These are phyloP conservation scores for Biancaea sappan DNA, from an alignment of 306 rosid species.

Conservation along the genomic window DNA sequence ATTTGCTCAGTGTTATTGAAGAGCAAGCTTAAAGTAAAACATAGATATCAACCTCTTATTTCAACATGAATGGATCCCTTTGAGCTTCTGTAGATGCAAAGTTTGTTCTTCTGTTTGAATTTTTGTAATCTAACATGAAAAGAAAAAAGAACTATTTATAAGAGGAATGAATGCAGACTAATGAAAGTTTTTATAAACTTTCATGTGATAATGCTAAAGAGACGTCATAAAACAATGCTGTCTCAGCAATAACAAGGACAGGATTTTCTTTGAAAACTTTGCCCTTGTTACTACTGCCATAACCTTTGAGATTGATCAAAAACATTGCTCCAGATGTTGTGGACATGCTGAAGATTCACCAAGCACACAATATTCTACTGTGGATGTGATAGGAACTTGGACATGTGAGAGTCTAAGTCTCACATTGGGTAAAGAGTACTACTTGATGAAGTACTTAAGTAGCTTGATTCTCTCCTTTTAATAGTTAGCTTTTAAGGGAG, in stretches of 20 bases:
- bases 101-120: not conserved
- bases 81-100: not conserved
- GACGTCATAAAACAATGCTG: no score
- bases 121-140: not conserved
- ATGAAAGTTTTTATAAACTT: not conserved
- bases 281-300: not conserved
- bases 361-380: no score
- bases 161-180: not conserved
- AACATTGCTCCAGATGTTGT: no score
- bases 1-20: slow-evolving; percentile 11
- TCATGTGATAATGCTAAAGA: no score
- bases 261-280: not conserved
- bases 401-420: no score
- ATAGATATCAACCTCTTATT: not conserved
- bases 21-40: not conserved
- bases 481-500: no score
- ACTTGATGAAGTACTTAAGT: no score
- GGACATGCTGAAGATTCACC: no score
- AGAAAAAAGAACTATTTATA: no score
- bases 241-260: not conserved
- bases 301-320: not conserved
- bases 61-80: not conserved
- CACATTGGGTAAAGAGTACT: no score
- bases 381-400: no score
- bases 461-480: no score